These are phyloP conservation scores for Bertia moriformis DNA, from an alignment of 2,329 filamentous ascomycete genomes.

Conservation along the genomic window DNA sequence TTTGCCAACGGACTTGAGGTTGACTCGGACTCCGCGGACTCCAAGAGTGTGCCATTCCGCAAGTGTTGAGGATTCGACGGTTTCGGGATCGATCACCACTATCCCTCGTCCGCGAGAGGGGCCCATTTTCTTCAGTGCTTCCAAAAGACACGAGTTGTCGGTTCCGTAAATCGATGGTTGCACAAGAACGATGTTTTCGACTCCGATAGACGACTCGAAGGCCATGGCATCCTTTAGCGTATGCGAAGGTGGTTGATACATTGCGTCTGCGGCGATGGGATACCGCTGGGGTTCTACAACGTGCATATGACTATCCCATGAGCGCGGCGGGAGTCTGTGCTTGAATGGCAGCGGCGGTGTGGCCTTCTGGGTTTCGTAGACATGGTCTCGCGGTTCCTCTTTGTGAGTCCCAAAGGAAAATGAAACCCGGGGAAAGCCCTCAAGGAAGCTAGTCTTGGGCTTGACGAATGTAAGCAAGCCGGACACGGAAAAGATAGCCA, in stretches of 20 bases:
- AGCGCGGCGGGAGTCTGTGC: conserved; percentile 6
- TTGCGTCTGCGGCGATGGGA: conserved; percentile 28
- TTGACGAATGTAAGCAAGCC: background rate
- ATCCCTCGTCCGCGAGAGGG: conserved; percentile 34
- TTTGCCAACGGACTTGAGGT: conserved; percentile 36
- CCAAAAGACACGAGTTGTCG: conserved; percentile 43
- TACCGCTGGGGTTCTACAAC: conserved; percentile 37
- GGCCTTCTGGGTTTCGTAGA: background rate
- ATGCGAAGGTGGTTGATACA: conserved; percentile 33
- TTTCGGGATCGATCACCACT: conserved; percentile 35
- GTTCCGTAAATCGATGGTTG: conserved; percentile 47
- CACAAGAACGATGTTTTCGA: conserved; percentile 40
- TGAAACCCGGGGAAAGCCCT: background rate
- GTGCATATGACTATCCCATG: conserved; percentile 38
- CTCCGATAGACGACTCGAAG: conserved; percentile 33
- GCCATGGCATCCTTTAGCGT: conserved; percentile 31
- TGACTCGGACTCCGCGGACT: conserved; percentile 43
- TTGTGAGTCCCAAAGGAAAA: background rate
- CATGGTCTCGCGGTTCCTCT: background rate
- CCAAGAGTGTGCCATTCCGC: conserved; percentile 38
- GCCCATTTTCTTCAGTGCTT: conserved; percentile 33
- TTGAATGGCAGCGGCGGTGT: background rate
- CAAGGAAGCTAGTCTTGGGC: background rate
- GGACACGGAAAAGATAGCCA: too few species aligned
- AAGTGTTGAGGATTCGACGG: conserved; percentile 20